Percentiles rank a stretch among this genome's conserved stretches.
These are phyloP conservation scores for Vicia villosa DNA, from an alignment of 306 rosid genomes.

Conservation along the genomic window DNA sequence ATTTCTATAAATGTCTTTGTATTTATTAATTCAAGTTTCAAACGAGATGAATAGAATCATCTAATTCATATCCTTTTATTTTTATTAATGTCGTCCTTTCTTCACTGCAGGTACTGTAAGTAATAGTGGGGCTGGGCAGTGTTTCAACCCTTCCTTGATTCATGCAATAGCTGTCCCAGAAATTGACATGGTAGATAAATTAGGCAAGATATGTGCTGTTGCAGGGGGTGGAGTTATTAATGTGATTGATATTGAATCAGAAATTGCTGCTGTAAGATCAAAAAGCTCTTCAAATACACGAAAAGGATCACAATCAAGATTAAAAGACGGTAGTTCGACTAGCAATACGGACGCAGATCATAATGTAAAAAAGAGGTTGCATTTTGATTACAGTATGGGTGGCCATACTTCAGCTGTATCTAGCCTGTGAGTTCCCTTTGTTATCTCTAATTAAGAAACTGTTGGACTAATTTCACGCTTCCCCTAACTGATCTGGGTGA, in stretches of 20 bases:
- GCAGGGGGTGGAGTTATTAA: conserved; percentile 83
- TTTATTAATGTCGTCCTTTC: conserved; percentile 26
- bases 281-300: conserved; percentile 54
- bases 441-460: conserved; percentile 25
- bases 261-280: conserved; percentile 50
- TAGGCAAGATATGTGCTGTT: conserved; percentile 70
- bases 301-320: conserved; percentile 63
- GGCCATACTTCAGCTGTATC: conserved; percentile 88
- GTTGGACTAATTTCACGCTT: conserved; percentile 28
- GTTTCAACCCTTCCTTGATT: conserved; percentile 85
- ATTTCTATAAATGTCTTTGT: conserved; percentile 25
- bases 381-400: conserved; percentile 77
- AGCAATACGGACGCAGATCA: conserved; percentile 46
- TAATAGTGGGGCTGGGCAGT: conserved; percentile 55
- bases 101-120: conserved; percentile 54
- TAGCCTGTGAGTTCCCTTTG: conserved; percentile 66
- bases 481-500: conserved; percentile 40
- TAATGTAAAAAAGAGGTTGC: conserved; percentile 55
- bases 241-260: conserved; percentile 71
- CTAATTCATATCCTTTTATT: conserved; percentile 13
- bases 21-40: conserved; percentile 15
- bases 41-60: conserved; percentile 6
- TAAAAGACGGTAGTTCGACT: conserved; percentile 47
- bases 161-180: conserved; percentile 87
- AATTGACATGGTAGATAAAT: conserved; percentile 71